These are phyloP conservation scores for Aristolochia fimbriata DNA, from an alignment of 164 flowering plant genomes.

Conservation along the genomic window DNA sequence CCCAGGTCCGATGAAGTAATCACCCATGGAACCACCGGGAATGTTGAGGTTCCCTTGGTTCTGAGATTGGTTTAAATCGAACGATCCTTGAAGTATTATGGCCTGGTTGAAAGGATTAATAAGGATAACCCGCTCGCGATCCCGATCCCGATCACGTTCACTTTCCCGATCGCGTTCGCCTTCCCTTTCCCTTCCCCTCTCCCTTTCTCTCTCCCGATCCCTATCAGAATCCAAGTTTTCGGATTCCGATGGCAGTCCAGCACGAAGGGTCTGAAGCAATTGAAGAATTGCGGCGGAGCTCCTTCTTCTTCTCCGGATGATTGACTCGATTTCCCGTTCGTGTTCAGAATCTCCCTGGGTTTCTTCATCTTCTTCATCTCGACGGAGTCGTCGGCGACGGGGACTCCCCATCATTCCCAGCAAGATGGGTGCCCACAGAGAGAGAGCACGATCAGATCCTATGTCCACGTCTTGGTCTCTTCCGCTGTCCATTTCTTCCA, in stretches of 20 bases:
- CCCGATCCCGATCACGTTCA: constrained; percentile 15
- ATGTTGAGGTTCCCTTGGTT: constrained; percentile 8
- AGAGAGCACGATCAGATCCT: constrained; percentile 50
- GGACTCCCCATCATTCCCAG: constrained; percentile 63
- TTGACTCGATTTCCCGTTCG: constrained; percentile 34
- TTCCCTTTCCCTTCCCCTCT: constrained; percentile 19
- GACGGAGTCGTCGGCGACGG: constrained; percentile 31
- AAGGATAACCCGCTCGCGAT: constrained; percentile 40
- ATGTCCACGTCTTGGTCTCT: constrained; percentile 18
- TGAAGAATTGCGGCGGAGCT: constrained; percentile 46
- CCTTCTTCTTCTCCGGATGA: constrained; percentile 50
- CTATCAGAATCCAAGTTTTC: constrained; percentile 25
- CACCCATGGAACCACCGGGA: constrained; percentile 56
- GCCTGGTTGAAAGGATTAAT: constrained; percentile 58
- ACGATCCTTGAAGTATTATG: constrained; percentile 43
- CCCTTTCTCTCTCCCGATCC: constrained; percentile 18
- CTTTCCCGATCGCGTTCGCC: constrained; percentile 20
- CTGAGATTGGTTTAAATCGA: constrained; percentile 16
- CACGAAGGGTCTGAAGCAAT: constrained; percentile 27
- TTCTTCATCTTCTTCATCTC: constrained; percentile 18
- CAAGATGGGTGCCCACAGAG: constrained; percentile 79
- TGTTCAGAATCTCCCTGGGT: constrained; percentile 32
- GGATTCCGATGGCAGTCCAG: constrained; percentile 34
- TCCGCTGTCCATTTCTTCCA: constrained; percentile 51
- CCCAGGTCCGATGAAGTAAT: constrained; percentile 68